Percentiles rank a stretch among this genome's conserved stretches.
These are phyloP conservation scores for Canna indica DNA, from an alignment of 176 grass and related monocot genomes.

Conservation along the genomic window DNA sequence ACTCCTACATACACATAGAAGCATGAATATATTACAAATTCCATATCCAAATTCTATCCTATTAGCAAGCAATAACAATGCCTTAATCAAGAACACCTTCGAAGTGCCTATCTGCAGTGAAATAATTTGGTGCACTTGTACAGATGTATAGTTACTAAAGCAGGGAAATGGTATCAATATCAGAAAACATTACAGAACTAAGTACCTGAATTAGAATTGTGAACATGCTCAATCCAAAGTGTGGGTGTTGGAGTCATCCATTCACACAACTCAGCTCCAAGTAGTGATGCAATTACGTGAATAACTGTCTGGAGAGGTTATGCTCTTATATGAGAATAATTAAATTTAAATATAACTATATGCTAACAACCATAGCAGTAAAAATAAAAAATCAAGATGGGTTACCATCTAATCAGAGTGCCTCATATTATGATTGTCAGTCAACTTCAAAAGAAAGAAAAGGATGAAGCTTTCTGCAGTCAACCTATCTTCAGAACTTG, in stretches of 20 bases:
- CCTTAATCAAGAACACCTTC: not conserved
- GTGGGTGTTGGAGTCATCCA: slow-evolving; percentile 90
- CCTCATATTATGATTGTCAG: not conserved
- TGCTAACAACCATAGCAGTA: not conserved
- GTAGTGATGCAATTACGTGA: slow-evolving; percentile 48
- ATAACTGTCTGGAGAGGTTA: slow-evolving; percentile 47
- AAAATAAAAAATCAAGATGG: not conserved
- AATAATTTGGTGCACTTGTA: not conserved
- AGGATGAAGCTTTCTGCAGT: not conserved
- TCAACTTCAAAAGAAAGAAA: too few relatives aligned
- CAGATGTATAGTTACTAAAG: not conserved
- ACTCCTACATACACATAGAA: slow-evolving; percentile 40
- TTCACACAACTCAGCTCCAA: slow-evolving; percentile 64
- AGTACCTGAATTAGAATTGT: slow-evolving; percentile 71
- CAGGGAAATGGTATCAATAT: not conserved
- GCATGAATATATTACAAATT: not conserved
- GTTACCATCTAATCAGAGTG: not conserved
- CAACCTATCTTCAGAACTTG: not conserved
- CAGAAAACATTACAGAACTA: not conserved
- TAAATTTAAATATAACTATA: not conserved
- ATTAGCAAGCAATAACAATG: not conserved
- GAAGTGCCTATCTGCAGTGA: not conserved
- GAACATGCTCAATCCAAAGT: slow-evolving; percentile 75
- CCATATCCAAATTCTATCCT: not conserved
- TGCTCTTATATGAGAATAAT: not conserved